A percentile compares a stretch with the other conserved stretches of the same genome.
Evolutionary conservation across 805 yeast genomes (phyloP).

Genomic region (Debaryomyces prosopidis): DNA sequence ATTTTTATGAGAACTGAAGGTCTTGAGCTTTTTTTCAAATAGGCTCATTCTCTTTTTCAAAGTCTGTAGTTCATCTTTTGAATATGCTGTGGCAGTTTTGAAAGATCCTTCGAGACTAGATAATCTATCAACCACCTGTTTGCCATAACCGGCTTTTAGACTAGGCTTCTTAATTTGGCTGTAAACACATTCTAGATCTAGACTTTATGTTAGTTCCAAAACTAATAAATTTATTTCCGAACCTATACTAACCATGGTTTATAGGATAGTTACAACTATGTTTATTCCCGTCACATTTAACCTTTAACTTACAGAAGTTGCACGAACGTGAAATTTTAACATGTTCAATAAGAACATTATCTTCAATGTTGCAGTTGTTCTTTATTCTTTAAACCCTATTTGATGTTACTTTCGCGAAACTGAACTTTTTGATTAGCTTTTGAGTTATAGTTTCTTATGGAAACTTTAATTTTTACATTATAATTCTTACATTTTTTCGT

Average conservation of each 20-base stretch:
- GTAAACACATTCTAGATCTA: constrained; percentile 8
- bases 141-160: constrained; percentile 16
- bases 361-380: no score
- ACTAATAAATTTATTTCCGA: no score
- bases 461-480: no score
- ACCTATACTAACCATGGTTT: constrained; percentile 6
- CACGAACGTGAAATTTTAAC: constrained; percentile 14
- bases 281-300: constrained; percentile 15
- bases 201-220: no score
- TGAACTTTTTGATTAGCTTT: no score
- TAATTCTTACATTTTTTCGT: no score
- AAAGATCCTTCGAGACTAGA: constrained; percentile 5
- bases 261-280: constrained; percentile 14
- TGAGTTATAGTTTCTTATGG: no score
- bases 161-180: constrained; percentile 19
- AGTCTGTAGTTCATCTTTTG: constrained; percentile 8
- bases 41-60: constrained; percentile 7
- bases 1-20: no score
- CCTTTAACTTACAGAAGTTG: constrained; percentile 15
- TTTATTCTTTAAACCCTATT: no score
- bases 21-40: constrained; percentile 7
- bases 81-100: constrained; percentile 1
- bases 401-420: no score
- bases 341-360: neutral
- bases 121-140: constrained; percentile 14